Conservation (phyloP, 371 early-diverging fungal species). For the Lichtheimia hyalospora region DNA sequence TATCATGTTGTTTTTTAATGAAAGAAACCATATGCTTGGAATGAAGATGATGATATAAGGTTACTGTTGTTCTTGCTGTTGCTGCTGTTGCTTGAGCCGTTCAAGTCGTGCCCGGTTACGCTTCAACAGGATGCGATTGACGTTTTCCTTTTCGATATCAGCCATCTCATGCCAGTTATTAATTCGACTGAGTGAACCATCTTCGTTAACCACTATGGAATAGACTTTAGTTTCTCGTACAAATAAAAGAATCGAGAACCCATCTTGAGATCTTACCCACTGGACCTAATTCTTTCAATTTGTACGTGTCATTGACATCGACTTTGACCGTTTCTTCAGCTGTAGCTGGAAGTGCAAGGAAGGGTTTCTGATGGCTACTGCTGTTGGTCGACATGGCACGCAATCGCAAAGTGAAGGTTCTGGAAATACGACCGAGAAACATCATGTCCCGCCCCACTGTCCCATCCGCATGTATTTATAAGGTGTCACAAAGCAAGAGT, state of each 20-base stretch:
- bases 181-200: conserved; percentile 72
- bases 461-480: no score
- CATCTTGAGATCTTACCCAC: conserved; percentile 45
- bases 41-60: not conserved
- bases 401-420: conserved; percentile 2
- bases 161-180: conserved; percentile 75
- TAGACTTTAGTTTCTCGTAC: not conserved
- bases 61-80: conserved; percentile 4
- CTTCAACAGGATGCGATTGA: conserved; percentile 64
- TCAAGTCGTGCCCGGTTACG: conserved; percentile 52
- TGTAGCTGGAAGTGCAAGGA: conserved; percentile 54
- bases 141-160: conserved; percentile 64
- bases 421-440: not conserved
- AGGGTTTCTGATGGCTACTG: conserved; percentile 20
- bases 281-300: conserved; percentile 55
- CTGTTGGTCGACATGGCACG: conserved; percentile 1
- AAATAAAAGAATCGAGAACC: not conserved
- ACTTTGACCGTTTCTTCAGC: conserved; percentile 44
- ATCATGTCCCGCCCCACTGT: not conserved
- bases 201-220: conserved; percentile 57
- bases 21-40: no score
- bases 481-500: no score
- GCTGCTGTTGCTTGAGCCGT: conserved; percentile 5
- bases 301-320: conserved; percentile 50
- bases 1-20: no score